phyloP scores from a whole-genome alignment of 2,329 filamentous ascomycete genomes.

The Cladorrhinum sp. region DNA sequence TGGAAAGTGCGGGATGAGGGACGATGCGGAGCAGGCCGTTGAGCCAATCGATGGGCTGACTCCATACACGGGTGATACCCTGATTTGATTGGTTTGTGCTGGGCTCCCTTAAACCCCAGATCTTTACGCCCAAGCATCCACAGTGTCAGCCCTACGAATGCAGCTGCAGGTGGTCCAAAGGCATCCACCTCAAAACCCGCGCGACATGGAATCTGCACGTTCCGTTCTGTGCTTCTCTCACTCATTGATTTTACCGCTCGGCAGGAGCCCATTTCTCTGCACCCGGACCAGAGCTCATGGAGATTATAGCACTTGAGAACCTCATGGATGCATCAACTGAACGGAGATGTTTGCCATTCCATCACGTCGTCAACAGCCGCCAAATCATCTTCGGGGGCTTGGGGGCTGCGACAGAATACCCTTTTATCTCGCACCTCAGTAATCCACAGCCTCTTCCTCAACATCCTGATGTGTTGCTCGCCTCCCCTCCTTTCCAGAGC shows the following conservation, averaged over 20 bases:
- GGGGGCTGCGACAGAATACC: conserved; percentile 8
- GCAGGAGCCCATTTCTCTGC: too few relatives aligned
- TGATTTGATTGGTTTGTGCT: not conserved
- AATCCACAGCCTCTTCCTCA: not conserved
- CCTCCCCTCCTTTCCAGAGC: not conserved
- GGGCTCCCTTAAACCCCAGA: not conserved
- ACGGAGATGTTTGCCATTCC: conserved; percentile 4
- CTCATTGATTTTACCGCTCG: too few relatives aligned
- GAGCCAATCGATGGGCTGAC: too few relatives aligned
- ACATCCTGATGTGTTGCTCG: not conserved
- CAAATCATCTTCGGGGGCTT: not conserved
- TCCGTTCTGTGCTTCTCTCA: not conserved
- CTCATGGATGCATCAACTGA: too few relatives aligned
- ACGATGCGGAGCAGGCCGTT: too few relatives aligned
- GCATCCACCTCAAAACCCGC: not conserved
- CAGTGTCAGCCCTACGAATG: not conserved
- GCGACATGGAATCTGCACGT: not conserved
- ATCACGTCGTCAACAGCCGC: not conserved
- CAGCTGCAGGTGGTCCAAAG: not conserved
- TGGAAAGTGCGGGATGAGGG: too few relatives aligned
- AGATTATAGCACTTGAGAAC: too few relatives aligned
- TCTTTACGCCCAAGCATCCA: not conserved
- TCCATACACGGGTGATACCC: too few relatives aligned
- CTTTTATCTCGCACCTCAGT: too few relatives aligned
- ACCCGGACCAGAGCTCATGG: too few relatives aligned